Conservation (phyloP, 2,329 filamentous ascomycete genomes). For the Hymenoscyphus scutula region DNA sequence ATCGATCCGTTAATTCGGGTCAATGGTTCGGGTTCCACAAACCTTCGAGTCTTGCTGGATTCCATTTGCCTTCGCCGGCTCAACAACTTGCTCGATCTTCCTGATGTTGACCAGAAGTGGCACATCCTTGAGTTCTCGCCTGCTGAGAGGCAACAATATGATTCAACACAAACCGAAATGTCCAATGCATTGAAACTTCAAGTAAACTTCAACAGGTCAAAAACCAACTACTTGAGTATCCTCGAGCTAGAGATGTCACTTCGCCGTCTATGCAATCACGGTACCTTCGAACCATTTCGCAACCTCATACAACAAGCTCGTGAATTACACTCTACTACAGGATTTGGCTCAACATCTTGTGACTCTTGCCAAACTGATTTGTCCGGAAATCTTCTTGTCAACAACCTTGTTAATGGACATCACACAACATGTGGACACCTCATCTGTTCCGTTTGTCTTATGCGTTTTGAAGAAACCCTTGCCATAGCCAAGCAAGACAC, state of each 20-base stretch:
- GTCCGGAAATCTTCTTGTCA: constrained; percentile 7
- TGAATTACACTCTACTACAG: no score
- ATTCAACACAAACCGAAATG: constrained; percentile 6
- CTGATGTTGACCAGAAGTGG: constrained; percentile 29
- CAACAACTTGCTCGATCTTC: constrained; percentile 41
- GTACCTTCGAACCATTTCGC: constrained; percentile 17
- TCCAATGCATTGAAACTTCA: constrained; percentile 11
- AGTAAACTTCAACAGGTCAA: constrained; percentile 12
- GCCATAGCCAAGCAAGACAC: background rate
- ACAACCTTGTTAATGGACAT: constrained; percentile 10
- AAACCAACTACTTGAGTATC: constrained; percentile 15
- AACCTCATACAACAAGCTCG: constrained; percentile 1
- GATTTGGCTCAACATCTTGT: constrained; percentile 12
- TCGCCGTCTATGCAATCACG: constrained; percentile 21
- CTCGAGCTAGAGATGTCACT: constrained; percentile 20
- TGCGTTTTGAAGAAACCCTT: constrained; percentile 11
- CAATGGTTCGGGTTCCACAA: constrained; percentile 23
- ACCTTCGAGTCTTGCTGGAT: constrained; percentile 38
- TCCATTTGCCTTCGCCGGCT: constrained; percentile 44
- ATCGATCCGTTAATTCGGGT: constrained; percentile 30
- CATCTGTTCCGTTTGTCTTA: constrained; percentile 16
- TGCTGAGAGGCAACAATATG: constrained; percentile 26
- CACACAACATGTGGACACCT: constrained; percentile 22
- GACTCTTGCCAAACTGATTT: constrained; percentile 11
- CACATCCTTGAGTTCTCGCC: constrained; percentile 37